phyloP scores from a whole-genome alignment of 2,329 filamentous ascomycete species.

The Neoarthrinium moseri region DNA sequence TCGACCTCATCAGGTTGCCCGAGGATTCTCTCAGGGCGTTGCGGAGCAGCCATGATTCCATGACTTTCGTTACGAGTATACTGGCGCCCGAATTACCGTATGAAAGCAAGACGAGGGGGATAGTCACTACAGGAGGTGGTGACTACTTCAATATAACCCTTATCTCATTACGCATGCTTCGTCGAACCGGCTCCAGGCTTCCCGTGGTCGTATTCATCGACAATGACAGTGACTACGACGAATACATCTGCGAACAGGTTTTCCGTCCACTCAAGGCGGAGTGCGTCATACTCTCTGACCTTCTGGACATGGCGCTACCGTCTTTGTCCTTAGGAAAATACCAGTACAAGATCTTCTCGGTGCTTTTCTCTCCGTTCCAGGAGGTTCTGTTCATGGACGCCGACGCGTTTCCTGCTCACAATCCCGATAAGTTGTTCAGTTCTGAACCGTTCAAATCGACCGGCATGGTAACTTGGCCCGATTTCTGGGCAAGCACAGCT shows the following conservation, averaged over 20 bases:
- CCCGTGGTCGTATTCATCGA: constrained; percentile 42
- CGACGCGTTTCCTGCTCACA: constrained; percentile 48
- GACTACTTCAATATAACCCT: constrained; percentile 48
- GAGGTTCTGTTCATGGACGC: constrained; percentile 59
- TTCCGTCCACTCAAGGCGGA: constrained; percentile 27
- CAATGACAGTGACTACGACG: constrained; percentile 26
- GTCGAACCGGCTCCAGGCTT: constrained; percentile 46
- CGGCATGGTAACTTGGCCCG: constrained; percentile 57
- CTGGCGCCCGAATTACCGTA: constrained; percentile 31
- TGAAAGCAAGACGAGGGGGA: constrained; percentile 34
- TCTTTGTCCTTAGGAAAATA: constrained; percentile 35
- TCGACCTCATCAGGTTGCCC: constrained; percentile 10
- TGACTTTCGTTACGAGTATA: constrained; percentile 25
- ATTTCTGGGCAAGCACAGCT: constrained; percentile 45
- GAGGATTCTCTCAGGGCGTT: constrained; percentile 8
- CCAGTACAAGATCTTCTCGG: constrained; percentile 56
- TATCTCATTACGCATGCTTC: constrained; percentile 49
- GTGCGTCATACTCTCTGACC: constrained; percentile 30
- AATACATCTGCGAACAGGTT: constrained; percentile 26
- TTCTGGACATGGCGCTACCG: constrained; percentile 18
- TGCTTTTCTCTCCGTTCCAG: constrained; percentile 59
- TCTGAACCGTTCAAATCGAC: constrained; percentile 48
- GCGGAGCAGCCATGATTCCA: constrained; percentile 5
- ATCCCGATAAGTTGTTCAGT: constrained; percentile 42
- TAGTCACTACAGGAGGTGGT: constrained; percentile 49